phyloP scores from a whole-genome alignment of 208 protist genomes.

The Leishmania martiniquensis region DNA sequence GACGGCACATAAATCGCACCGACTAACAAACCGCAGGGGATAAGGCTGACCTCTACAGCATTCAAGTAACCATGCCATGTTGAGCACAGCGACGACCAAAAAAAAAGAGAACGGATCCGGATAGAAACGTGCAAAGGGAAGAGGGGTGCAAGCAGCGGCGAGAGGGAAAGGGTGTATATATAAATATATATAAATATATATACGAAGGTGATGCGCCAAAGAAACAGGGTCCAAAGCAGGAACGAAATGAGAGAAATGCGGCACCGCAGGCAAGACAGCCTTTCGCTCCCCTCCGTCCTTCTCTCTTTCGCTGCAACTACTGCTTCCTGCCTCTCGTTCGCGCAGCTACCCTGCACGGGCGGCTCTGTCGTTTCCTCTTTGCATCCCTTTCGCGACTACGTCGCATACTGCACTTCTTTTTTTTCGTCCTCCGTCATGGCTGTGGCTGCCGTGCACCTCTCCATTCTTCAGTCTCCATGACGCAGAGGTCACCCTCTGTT shows the following conservation, averaged over 20 bases:
- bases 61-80: background rate
- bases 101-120: slow-evolving; percentile 4
- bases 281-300: background rate
- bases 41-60: background rate
- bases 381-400: background rate
- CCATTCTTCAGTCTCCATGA: too few relatives aligned
- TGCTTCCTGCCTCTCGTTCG: background rate
- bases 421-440: background rate
- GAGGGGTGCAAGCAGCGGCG: background rate
- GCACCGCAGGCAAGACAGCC: background rate
- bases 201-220: too few relatives aligned
- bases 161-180: background rate
- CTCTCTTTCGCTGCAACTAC: background rate
- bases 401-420: background rate
- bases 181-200: too few relatives aligned
- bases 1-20: background rate
- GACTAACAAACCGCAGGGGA: background rate
- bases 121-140: background rate
- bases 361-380: background rate
- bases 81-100: slow-evolving; percentile 3
- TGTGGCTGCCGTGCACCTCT: background rate
- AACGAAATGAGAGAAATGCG: background rate
- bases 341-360: background rate
- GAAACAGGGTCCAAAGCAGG: too few relatives aligned
- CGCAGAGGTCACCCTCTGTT: background rate